Base-by-base conservation (phyloP, 2,329 filamentous ascomycete genomes). In the Orbilia oligospora region DNA sequence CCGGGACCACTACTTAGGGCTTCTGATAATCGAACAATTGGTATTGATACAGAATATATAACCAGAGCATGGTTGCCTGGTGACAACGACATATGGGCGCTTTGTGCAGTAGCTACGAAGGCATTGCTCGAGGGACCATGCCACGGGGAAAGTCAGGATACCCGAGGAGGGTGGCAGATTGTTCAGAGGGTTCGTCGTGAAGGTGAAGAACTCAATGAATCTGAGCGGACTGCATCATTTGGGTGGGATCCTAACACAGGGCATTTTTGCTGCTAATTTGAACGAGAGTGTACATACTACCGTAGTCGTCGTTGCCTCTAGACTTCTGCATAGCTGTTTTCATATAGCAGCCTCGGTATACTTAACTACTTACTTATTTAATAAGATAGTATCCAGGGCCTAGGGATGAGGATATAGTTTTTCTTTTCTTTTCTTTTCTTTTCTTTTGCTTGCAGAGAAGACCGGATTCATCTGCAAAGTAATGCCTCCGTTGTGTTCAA, bases 131-230 rank as follows among this genome's bases (percentile, higher is more conserved):
- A 44, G 0, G 27, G 20, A 8, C 14, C 27, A 4, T 76, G 72
- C 24, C 58, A 58, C 12, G 72, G 72, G 3, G 27, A 33, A n/a
- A 66, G 61, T 18, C 12, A 24, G 0, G 72, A 76, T 55, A 69
- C 65, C 4, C 41, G 72, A 18, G 72, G 72, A 16, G 66, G 72
- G n/a, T 33, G 20, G 24, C 30, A 36, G 18, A 2, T 12, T 30
- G 18, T 38, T 38, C 27, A 2, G 12, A 14, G 30, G 30, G n/a
- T 1, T 12, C 5, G 1, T 8, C 44, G 2, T 20, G n/a, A 18
- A 20, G 10, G 0, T 8, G 53, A 36, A 5, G 9, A 20, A 12
- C 0, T 14, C 4, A 18, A 20, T 20, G 53, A 51, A 24, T 2
- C 3, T 5, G 24, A 55, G 51, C 24, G 51, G 22, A 8, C 24